These are phyloP conservation scores for Curvularia hawaiiensis DNA, from an alignment of 2,329 filamentous ascomycete genomes.

Conservation along the genomic window DNA sequence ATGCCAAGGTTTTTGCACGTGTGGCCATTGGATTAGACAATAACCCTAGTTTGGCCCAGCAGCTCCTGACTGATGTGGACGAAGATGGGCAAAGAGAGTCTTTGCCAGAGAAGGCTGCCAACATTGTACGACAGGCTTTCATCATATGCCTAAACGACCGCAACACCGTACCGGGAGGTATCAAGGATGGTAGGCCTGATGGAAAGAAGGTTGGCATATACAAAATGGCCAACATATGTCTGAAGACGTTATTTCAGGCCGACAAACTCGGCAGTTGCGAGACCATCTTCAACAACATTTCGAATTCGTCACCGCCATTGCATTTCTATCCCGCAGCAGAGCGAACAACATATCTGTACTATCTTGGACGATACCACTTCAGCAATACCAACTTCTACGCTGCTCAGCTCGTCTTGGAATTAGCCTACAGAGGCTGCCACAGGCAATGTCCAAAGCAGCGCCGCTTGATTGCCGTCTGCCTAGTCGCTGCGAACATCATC, in stretches of 20 bases:
- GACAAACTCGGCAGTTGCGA: conserved; percentile 82
- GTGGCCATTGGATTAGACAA: conserved; percentile 85
- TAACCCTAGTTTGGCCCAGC: conserved; percentile 74
- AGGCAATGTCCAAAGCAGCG: conserved; percentile 66
- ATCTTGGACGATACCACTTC: conserved; percentile 88
- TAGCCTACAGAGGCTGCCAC: conserved; percentile 78
- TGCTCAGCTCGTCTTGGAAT: conserved; percentile 74
- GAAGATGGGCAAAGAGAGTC: conserved; percentile 74
- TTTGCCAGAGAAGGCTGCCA: conserved; percentile 84
- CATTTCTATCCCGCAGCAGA: conserved; percentile 83
- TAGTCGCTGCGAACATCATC: conserved; percentile 82
- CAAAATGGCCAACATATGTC: conserved; percentile 85
- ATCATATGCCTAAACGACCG: conserved; percentile 87
- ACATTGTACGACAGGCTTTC: conserved; percentile 88
- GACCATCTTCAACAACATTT: conserved; percentile 89
- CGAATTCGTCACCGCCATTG: conserved; percentile 79
- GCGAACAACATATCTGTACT: conserved; percentile 91
- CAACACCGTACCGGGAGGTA: conserved; percentile 63
- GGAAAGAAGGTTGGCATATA: conserved; percentile 90
- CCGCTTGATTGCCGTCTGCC: conserved; percentile 78
- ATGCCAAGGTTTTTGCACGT: conserved; percentile 79
- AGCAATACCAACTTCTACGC: conserved; percentile 82
- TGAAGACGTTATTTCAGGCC: conserved; percentile 88
- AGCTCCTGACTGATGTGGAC: conserved; percentile 60
- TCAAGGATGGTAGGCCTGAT: conserved; percentile 68